These are phyloP conservation scores for Euphorbia lathyris DNA, from an alignment of 345 rosid species.

Conservation along the genomic window DNA sequence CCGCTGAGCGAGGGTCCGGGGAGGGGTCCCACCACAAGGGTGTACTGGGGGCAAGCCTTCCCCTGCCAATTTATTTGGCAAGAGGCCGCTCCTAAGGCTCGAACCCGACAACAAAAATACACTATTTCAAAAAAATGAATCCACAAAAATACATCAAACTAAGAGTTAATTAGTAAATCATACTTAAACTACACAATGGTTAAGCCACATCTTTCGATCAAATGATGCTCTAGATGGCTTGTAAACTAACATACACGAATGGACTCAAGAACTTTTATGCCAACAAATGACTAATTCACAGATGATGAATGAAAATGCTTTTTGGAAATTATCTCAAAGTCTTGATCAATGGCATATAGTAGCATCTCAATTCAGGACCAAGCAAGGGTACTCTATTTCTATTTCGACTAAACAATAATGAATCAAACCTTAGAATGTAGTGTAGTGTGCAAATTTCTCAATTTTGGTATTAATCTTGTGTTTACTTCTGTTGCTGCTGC, in stretches of 20 bases:
- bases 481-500: slow-evolving; percentile 91
- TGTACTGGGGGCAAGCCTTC: too few species aligned
- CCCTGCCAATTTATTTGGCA: too few species aligned
- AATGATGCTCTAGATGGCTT: neutral
- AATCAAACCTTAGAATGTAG: slow-evolving; percentile 68
- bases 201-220: neutral
- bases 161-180: neutral
- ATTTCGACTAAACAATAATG: neutral
- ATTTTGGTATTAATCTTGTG: slow-evolving; percentile 72
- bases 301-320: neutral
- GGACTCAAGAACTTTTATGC: neutral
- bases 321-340: neutral
- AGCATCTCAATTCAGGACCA: slow-evolving; percentile 3
- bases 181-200: neutral
- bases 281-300: neutral
- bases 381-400: neutral
- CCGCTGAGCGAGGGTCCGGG: too few species aligned
- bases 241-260: neutral
- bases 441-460: slow-evolving; percentile 66
- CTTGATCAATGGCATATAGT: neutral
- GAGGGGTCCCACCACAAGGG: too few species aligned
- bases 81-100: too few species aligned
- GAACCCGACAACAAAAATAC: too few species aligned
- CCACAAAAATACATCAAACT: neutral
- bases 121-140: neutral